A percentile compares a stretch with the other conserved stretches of the same genome.
Evolutionary conservation across 768 basidiomycete genomes (phyloP).

Genomic region (Sporobolomyces pararoseus): DNA sequence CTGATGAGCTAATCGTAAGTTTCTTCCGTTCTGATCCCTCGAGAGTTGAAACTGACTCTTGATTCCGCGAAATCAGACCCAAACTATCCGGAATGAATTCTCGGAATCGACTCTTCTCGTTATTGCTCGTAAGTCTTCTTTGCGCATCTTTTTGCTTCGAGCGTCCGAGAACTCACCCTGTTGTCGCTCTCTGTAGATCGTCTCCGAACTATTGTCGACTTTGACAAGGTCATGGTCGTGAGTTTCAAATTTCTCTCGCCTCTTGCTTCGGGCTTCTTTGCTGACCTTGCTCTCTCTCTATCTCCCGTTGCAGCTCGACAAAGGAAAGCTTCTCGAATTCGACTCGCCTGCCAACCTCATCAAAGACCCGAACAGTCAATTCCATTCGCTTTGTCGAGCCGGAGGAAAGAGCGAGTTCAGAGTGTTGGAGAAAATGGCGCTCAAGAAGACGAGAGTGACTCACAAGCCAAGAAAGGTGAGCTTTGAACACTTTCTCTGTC

Average conservation of each 20-base stretch:
- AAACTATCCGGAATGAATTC: conserved; percentile 43
- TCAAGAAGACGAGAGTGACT: conserved; percentile 21
- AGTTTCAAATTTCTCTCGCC: neutral
- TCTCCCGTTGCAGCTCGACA: conserved; percentile 24
- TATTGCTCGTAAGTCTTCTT: conserved; percentile 35
- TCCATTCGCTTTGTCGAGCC: conserved; percentile 43
- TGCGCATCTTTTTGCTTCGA: neutral
- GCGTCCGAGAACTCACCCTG: neutral
- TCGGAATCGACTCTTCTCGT: conserved; percentile 43
- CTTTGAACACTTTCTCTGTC: neutral
- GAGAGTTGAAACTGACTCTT: neutral
- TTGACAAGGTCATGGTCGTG: conserved; percentile 40
- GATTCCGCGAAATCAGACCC: conserved; percentile 8
- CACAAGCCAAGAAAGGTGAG: conserved; percentile 36
- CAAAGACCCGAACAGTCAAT: conserved; percentile 40
- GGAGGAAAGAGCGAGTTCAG: conserved; percentile 34
- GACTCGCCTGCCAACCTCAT: conserved; percentile 43
- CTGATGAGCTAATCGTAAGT: conserved; percentile 32
- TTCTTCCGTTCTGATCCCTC: neutral
- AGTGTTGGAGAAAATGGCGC: conserved; percentile 31
- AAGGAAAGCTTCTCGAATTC: conserved; percentile 42
- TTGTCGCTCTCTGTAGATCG: conserved; percentile 25
- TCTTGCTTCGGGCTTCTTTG: neutral
- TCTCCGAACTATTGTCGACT: conserved; percentile 44
- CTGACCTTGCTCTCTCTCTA: no score